Conservation (phyloP, 768 basidiomycete species). For the Calocera cornea region DNA sequence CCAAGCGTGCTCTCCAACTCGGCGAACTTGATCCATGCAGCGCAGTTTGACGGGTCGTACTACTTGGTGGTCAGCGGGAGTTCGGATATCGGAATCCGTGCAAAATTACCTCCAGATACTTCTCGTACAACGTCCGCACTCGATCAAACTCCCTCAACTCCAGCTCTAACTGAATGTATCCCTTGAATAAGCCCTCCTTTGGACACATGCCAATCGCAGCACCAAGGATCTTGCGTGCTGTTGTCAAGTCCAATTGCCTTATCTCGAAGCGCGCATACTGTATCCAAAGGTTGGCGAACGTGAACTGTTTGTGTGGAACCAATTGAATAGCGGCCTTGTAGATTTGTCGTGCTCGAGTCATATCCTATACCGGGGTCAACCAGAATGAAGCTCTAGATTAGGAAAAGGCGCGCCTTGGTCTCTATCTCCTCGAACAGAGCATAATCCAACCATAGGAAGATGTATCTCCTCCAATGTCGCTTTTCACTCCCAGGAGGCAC, state of each 20-base stretch:
- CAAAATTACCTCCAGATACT: slow-evolving; percentile 69
- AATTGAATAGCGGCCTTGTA: slow-evolving; percentile 81
- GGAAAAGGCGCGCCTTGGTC: slow-evolving; percentile 47
- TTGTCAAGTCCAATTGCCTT: slow-evolving; percentile 60
- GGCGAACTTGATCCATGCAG: slow-evolving; percentile 93
- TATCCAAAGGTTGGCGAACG: slow-evolving; percentile 93
- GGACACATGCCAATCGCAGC: slow-evolving; percentile 90
- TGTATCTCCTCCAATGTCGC: slow-evolving; percentile 78
- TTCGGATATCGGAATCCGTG: not conserved
- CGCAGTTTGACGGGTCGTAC: slow-evolving; percentile 81
- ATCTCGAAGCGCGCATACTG: slow-evolving; percentile 88
- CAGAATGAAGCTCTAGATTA: not conserved
- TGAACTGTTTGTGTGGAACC: slow-evolving; percentile 92
- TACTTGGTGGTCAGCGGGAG: slow-evolving; percentile 19
- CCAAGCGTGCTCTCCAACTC: slow-evolving; percentile 79
- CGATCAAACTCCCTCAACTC: slow-evolving; percentile 95
- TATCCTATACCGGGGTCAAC: slow-evolving; percentile 43
- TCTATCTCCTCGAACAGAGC: slow-evolving; percentile 95
- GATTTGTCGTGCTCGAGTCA: slow-evolving; percentile 70
- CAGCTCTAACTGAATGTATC: slow-evolving; percentile 87
- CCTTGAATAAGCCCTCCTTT: slow-evolving; percentile 89
- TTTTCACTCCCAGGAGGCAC: slow-evolving; percentile 92
- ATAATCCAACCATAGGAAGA: slow-evolving; percentile 90
- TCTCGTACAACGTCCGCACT: slow-evolving; percentile 81
- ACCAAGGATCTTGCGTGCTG: slow-evolving; percentile 82